phyloP scores from a whole-genome alignment of 441 rosid species.

The Populus trichocarpa region DNA sequence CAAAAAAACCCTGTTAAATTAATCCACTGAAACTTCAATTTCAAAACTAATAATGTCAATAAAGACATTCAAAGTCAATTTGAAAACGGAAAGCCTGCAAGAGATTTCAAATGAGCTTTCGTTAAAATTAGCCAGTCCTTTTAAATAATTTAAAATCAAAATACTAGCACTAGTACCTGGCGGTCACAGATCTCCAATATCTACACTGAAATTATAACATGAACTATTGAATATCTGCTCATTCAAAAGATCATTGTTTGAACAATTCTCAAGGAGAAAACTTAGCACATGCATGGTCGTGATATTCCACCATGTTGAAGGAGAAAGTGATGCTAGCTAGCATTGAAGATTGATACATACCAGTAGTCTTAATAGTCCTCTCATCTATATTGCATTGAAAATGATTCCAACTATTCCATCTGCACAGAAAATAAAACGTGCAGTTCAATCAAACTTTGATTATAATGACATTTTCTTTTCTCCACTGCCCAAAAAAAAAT shows the following conservation, averaged over 20 bases:
- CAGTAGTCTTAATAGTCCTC: constrained; percentile 34
- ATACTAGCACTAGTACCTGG: background rate
- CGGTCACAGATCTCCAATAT: background rate
- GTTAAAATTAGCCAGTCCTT: background rate
- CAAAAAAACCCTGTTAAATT: background rate
- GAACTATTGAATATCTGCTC: background rate
- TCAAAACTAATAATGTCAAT: background rate
- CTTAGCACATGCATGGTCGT: background rate
- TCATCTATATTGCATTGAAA: constrained; percentile 45
- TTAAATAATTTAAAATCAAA: too few relatives aligned
- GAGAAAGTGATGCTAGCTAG: background rate
- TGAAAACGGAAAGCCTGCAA: background rate
- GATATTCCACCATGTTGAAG: background rate
- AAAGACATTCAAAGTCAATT: constrained; percentile 24
- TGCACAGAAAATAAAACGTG: constrained; percentile 7
- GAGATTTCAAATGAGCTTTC: background rate
- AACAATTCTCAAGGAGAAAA: background rate
- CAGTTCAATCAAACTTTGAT: background rate
- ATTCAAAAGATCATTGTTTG: background rate
- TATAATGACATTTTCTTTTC: background rate
- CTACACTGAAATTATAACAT: background rate
- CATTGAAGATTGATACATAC: constrained; percentile 9
- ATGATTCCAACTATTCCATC: constrained; percentile 65
- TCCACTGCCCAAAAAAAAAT: background rate
- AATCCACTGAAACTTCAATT: background rate